Conservation (phyloP, 225 moss, liverwort and hornwort species). For the Neckera pumila region DNA sequence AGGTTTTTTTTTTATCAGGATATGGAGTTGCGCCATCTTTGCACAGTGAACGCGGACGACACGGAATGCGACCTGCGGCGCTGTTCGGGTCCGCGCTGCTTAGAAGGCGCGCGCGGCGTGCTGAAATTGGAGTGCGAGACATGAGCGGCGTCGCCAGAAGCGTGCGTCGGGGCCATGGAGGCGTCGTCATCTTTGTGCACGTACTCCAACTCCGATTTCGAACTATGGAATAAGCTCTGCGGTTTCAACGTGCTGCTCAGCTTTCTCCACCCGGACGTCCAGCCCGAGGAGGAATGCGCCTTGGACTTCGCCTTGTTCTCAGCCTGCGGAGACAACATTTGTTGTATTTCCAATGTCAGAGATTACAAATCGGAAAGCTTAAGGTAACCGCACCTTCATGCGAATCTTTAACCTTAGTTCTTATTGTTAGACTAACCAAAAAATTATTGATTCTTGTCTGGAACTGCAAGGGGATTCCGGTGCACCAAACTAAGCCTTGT, state of each 20-base stretch:
- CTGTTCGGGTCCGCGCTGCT: conserved; percentile 3
- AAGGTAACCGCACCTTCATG: neutral
- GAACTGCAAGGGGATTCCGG: neutral
- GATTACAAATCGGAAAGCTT: neutral
- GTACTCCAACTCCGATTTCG: conserved; percentile 26
- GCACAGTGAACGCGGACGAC: conserved; percentile 17
- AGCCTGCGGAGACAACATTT: conserved; percentile 1
- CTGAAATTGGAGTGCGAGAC: conserved; percentile 5
- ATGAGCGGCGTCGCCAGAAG: neutral
- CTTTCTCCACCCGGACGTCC: conserved; percentile 64
- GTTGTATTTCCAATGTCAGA: neutral
- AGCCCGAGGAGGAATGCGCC: conserved; percentile 29
- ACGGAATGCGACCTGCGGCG: conserved; percentile 39
- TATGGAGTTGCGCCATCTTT: conserved; percentile 53
- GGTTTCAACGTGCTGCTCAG: conserved; percentile 40
- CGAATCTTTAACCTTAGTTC: neutral
- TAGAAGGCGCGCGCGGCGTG: conserved; percentile 11
- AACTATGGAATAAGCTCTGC: conserved; percentile 22
- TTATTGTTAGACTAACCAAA: neutral
- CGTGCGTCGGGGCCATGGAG: conserved; percentile 13
- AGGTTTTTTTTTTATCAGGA: conserved; percentile 8
- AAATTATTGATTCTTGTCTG: neutral
- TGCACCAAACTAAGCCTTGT: neutral
- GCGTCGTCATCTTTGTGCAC: conserved; percentile 23
- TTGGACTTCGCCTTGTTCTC: conserved; percentile 65